phyloP scores from a whole-genome alignment of 2,329 filamentous ascomycete genomes.

The Myriosclerotinia curreyana region DNA sequence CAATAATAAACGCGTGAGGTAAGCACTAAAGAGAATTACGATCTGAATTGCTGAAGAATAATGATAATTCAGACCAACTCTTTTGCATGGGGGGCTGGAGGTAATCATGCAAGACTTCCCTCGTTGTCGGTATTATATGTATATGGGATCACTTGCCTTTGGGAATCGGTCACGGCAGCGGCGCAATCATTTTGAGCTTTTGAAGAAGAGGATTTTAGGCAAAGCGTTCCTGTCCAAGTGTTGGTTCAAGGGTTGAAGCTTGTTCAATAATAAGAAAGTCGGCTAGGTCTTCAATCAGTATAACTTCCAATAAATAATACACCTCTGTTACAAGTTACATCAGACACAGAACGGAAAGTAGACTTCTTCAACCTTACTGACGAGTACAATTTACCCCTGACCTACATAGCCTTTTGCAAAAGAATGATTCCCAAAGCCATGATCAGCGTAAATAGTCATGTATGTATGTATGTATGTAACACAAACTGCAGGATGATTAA shows the following conservation, averaged over 20 bases:
- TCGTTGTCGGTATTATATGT: not conserved
- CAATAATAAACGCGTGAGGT: slow-evolving; percentile 4
- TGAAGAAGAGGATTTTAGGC: not conserved
- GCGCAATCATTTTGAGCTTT: not conserved
- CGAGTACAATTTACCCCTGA: not conserved
- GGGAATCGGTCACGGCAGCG: not conserved
- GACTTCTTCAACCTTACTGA: not conserved
- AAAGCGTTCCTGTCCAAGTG: not conserved
- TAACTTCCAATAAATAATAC: not conserved
- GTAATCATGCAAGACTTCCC: not conserved
- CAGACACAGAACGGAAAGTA: slow-evolving; percentile 1
- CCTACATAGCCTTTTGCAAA: not conserved
- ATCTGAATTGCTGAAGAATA: not conserved
- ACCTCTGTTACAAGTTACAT: not conserved
- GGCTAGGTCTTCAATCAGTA: not conserved
- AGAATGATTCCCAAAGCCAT: not conserved
- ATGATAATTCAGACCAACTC: slow-evolving; percentile 2
- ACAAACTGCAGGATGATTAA: slow-evolving; percentile 15
- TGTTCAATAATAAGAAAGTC: not conserved
- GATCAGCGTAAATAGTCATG: not conserved
- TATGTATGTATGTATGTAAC: not conserved
- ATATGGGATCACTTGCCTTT: not conserved
- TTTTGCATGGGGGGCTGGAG: not conserved
- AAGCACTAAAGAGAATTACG: slow-evolving; percentile 13
- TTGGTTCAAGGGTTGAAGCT: not conserved